phyloP scores from a whole-genome alignment of 352 stramenopile species.

The Lagenidium giganteum region DNA sequence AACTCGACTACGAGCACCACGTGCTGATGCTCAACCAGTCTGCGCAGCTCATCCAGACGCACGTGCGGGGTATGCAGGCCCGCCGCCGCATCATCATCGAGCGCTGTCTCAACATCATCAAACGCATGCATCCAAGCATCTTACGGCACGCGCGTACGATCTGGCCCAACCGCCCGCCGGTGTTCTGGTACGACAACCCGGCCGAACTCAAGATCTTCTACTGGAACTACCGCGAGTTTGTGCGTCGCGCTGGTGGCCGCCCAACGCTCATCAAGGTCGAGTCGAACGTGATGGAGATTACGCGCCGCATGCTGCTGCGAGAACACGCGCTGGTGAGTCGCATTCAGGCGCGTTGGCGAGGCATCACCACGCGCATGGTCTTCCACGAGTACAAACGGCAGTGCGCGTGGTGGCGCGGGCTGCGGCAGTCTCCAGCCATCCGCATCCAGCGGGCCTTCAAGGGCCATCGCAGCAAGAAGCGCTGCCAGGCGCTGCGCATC shows the following conservation, averaged over 20 bases:
- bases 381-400: conserved; percentile 66
- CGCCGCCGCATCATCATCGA: conserved; percentile 50
- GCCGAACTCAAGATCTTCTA: conserved; percentile 55
- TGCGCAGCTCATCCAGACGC: conserved; percentile 52
- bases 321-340: conserved; percentile 64
- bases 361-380: conserved; percentile 51
- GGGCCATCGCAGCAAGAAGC: conserved; percentile 25
- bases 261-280: conserved; percentile 69
- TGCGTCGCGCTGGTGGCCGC: conserved; percentile 47
- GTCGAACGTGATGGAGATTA: conserved; percentile 68
- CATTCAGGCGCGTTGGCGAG: conserved; percentile 62
- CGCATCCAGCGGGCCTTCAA: conserved; percentile 69
- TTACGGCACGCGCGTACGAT: conserved; percentile 29
- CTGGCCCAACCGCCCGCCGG: conserved; percentile 26
- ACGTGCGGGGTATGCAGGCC: conserved; percentile 57
- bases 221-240: conserved; percentile 78
- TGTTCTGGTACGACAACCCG: conserved; percentile 80
- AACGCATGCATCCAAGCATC: conserved; percentile 45
- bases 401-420: conserved; percentile 46
- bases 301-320: conserved; percentile 47
- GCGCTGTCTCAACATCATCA: conserved; percentile 57
- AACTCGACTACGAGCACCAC: conserved; percentile 42
- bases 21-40: conserved; percentile 42
- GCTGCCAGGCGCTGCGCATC: conserved; percentile 28
- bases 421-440: conserved; percentile 60